These are phyloP conservation scores for Tricholoma flavovirens DNA, from an alignment of 768 basidiomycete genomes.

Conservation along the genomic window DNA sequence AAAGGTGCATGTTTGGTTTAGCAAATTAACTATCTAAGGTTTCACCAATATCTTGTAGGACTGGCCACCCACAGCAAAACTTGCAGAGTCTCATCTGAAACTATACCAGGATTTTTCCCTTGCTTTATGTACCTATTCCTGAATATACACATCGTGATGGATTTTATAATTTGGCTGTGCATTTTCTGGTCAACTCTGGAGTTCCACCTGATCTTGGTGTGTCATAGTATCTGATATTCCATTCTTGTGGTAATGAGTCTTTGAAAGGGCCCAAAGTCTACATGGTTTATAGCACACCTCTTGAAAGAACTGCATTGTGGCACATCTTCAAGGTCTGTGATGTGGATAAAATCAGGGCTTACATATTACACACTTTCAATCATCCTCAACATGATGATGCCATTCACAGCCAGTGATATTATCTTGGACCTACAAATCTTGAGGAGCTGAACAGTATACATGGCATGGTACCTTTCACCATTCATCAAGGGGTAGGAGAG, in stretches of 20 bases:
- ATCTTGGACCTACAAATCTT: slow-evolving; percentile 56
- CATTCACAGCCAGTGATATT: slow-evolving; percentile 71
- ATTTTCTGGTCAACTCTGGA: not conserved
- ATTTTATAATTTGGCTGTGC: too few relatives aligned
- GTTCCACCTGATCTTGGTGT: not conserved
- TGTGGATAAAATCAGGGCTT: slow-evolving; percentile 66
- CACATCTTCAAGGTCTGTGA: slow-evolving; percentile 82
- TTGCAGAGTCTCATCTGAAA: slow-evolving; percentile 74
- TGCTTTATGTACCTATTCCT: not conserved
- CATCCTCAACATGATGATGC: slow-evolving; percentile 40
- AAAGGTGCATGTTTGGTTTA: not conserved
- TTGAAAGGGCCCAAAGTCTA: slow-evolving; percentile 86
- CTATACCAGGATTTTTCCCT: slow-evolving; percentile 41
- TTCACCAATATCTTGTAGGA: slow-evolving; percentile 42
- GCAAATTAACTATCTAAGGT: not conserved
- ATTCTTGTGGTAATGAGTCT: not conserved
- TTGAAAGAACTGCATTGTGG: slow-evolving; percentile 76
- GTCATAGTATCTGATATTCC: not conserved
- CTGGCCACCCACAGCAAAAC: slow-evolving; percentile 86
- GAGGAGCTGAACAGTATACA: slow-evolving; percentile 58
- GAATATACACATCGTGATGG: not conserved
- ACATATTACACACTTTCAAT: slow-evolving; percentile 65
- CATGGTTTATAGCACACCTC: slow-evolving; percentile 64
- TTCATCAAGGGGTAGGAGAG: slow-evolving; percentile 87
- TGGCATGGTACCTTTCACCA: slow-evolving; percentile 70